Evolutionary conservation across 495 filamentous ascomycete species (phyloP).

Genomic region (Neurospora tetrasperma): DNA sequence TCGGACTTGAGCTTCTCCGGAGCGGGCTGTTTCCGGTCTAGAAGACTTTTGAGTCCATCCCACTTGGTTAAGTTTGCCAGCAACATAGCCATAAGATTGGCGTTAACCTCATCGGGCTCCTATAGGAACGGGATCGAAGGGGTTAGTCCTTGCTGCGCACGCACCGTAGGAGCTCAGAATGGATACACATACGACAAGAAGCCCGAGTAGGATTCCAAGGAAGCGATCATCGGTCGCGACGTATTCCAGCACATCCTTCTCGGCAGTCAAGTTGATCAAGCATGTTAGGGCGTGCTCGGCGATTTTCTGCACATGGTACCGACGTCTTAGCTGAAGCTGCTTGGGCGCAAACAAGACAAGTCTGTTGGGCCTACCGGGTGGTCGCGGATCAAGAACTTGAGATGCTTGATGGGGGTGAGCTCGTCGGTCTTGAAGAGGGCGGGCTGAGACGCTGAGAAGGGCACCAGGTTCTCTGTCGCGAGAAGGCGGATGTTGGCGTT

Average conservation of each 20-base stretch:
- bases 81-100: conserved; percentile 80
- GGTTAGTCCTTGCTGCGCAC: conserved; percentile 7
- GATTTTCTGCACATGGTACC: conserved; percentile 49
- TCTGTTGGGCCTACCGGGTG: conserved; percentile 44
- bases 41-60: conserved; percentile 55
- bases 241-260: conserved; percentile 57
- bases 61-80: conserved; percentile 85
- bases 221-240: conserved; percentile 76
- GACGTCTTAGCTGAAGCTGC: background rate
- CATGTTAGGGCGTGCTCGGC: conserved; percentile 89
- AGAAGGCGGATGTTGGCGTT: conserved; percentile 66
- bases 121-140: conserved; percentile 12
- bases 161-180: background rate
- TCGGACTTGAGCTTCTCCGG: conserved; percentile 56
- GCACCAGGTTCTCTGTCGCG: conserved; percentile 79
- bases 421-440: conserved; percentile 73
- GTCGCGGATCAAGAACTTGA: conserved; percentile 82
- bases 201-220: conserved; percentile 56
- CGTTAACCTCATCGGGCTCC: conserved; percentile 53
- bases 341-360: background rate
- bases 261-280: conserved; percentile 79
- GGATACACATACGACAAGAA: conserved; percentile 60
- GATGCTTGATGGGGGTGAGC: conserved; percentile 69
- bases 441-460: conserved; percentile 68
- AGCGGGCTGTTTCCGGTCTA: conserved; percentile 50